Conservation (phyloP, 2,329 filamentous ascomycete species). For the Sarocladiaceae sp. region DNA sequence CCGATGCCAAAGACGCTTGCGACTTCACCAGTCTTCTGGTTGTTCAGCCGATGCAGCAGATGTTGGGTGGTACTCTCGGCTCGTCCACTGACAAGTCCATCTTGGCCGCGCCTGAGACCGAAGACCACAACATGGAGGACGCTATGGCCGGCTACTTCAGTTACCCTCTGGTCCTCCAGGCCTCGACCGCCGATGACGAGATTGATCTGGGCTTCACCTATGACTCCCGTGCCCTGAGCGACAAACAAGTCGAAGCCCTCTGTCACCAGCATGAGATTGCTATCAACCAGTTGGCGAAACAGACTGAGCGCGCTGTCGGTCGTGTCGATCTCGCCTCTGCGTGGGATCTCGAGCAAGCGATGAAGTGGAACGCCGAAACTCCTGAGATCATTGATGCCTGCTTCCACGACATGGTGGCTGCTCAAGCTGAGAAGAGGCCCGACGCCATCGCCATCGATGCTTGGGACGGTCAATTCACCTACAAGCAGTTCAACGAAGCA, state of each 20-base stretch:
- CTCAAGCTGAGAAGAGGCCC: too few species aligned
- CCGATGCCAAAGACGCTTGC: constrained; percentile 13
- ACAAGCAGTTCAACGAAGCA: too few species aligned
- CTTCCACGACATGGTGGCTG: too few species aligned
- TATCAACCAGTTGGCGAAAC: constrained; percentile 12
- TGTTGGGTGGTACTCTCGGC: neutral
- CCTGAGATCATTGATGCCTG: constrained; percentile 7
- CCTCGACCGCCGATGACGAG: constrained; percentile 1
- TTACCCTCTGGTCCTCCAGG: constrained; percentile 11
- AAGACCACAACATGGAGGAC: constrained; percentile 16
- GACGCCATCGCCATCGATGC: too few species aligned
- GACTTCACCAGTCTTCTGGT: constrained; percentile 18
- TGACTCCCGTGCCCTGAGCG: constrained; percentile 7
- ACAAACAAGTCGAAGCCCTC: constrained; percentile 10
- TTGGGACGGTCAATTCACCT: too few species aligned
- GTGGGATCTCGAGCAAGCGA: constrained; percentile 7
- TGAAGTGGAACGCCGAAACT: constrained; percentile 1
- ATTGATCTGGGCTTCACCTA: constrained; percentile 8
- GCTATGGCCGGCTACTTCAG: constrained; percentile 20
- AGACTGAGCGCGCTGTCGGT: neutral
- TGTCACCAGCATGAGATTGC: constrained; percentile 13
- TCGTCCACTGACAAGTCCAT: neutral
- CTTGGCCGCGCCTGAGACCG: neutral
- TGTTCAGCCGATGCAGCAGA: constrained; percentile 11
- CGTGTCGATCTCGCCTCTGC: neutral